These are phyloP conservation scores for Serendipita vermifera DNA, from an alignment of 768 basidiomycete genomes.

Conservation along the genomic window DNA sequence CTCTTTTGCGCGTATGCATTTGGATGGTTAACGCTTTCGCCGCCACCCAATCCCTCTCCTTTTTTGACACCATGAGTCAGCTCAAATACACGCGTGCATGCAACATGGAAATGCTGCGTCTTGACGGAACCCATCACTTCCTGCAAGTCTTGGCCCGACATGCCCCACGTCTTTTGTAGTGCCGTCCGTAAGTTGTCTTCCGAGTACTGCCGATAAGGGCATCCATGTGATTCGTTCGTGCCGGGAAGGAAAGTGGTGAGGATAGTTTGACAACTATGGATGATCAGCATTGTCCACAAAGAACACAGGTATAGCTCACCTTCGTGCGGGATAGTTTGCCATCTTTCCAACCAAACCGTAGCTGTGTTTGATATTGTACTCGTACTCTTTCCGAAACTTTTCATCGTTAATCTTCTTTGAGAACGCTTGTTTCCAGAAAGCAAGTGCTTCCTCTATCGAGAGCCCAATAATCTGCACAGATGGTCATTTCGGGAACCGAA, in stretches of 20 bases:
- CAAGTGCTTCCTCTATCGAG: slow-evolving; percentile 84
- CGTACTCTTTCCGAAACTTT: slow-evolving; percentile 95
- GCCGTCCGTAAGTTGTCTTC: slow-evolving; percentile 65
- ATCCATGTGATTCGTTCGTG: slow-evolving; percentile 63
- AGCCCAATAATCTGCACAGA: slow-evolving; percentile 70
- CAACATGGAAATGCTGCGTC: slow-evolving; percentile 77
- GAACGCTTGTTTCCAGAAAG: slow-evolving; percentile 89
- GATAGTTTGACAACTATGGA: slow-evolving; percentile 74
- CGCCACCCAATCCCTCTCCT: slow-evolving; percentile 75
- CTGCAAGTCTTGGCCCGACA: slow-evolving; percentile 54
- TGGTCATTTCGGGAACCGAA: background rate
- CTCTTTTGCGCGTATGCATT: slow-evolving; percentile 44
- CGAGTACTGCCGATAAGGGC: slow-evolving; percentile 85
- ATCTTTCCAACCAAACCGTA: slow-evolving; percentile 92
- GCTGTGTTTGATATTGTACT: slow-evolving; percentile 91
- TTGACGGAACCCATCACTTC: slow-evolving; percentile 77
- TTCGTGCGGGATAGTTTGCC: slow-evolving; percentile 88
- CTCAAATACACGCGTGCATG: slow-evolving; percentile 95
- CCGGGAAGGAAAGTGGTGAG: slow-evolving; percentile 56
- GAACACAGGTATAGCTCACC: slow-evolving; percentile 31
- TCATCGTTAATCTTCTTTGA: slow-evolving; percentile 59
- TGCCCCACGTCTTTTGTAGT: slow-evolving; percentile 56
- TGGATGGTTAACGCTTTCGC: slow-evolving; percentile 86
- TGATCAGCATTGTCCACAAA: background rate
- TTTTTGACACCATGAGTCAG: slow-evolving; percentile 84